Evolutionary conservation across 306 rosid genomes (phyloP), one percentile per base, ranked within the genome.

Genomic region (Cajanus cajan): DNA sequence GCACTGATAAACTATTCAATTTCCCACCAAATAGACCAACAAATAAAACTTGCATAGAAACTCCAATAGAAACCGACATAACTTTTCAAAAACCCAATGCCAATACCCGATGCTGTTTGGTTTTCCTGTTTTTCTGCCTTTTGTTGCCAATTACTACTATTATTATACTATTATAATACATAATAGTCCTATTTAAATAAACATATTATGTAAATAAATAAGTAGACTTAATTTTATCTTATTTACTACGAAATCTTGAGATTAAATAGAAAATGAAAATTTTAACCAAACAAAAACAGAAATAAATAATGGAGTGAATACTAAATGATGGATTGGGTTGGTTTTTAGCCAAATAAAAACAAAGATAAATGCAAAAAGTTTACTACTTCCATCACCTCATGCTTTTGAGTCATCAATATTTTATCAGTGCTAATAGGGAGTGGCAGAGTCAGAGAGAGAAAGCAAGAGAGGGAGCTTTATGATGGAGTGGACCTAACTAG

Each of bases 61-160:
- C 62, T 67, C 82, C 55, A 52, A 34, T 28, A 28, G 48, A 71
- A 76, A 16, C 69, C 48, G 77, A 85, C 88, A 72, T 25, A 66
- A 86, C 78, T 71, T 82, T 66, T 74, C 67, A 44, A 69, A 67
- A 71, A 1, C 55, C 58, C 78, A 15, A 50, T 9, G 55, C 55
- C 40, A 34, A 34, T 28, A n/a, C n/a, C n/a, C n/a, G 28, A 15
- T 74, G 55, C 0, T 28, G 31, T 28, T 28, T 28, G 31, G 2
- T 28, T 28, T 18, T 47, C 85, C 78, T 15, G 6, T 37, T 75
- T 86, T 79, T 55, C 74, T 36, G 82, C 77, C 28, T 75, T 69
- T 3, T 54, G 80, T 37, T 69, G 72, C 58, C 74, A 6, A 15
- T 1, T 48, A 15, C 2, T 4, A 45, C 1, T 47, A 47, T 47